Evolutionary conservation across 2,329 filamentous ascomycete genomes (phyloP).

Genomic region (Beauveria sp.): DNA sequence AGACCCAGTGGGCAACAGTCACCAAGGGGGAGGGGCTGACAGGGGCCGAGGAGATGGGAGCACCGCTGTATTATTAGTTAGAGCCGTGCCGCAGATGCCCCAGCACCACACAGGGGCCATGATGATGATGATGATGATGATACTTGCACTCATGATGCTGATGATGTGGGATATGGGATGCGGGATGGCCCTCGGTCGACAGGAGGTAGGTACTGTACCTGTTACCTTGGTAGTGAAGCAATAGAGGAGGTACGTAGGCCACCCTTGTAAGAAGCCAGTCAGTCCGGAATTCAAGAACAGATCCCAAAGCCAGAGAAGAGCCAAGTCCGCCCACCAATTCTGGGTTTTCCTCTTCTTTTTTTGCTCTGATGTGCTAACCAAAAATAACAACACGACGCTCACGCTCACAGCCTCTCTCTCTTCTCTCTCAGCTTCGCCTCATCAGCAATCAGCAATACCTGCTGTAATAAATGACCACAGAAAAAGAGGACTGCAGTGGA

Average conservation of each 20-base stretch:
- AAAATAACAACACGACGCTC: too few species aligned
- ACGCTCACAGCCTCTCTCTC: not conserved
- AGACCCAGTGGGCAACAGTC: not conserved
- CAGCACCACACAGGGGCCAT: not conserved
- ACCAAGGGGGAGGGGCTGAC: not conserved
- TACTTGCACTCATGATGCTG: not conserved
- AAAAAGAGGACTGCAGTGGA: not conserved
- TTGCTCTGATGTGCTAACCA: too few species aligned
- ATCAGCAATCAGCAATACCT: not conserved
- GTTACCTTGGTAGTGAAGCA: not conserved
- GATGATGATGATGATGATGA: not conserved
- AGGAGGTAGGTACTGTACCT: not conserved
- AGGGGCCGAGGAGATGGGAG: not conserved
- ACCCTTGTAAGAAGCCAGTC: too few species aligned
- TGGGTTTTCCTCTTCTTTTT: too few species aligned
- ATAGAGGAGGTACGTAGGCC: too few species aligned
- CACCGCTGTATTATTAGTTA: not conserved
- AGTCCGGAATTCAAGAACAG: too few species aligned
- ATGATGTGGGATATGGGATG: not conserved
- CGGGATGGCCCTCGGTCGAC: not conserved
- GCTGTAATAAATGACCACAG: not conserved
- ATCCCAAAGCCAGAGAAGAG: too few species aligned
- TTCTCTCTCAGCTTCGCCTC: not conserved
- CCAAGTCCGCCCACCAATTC: too few species aligned
- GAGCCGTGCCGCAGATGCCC: not conserved